A percentile compares a stretch with the other conserved stretches of the same genome.
Evolutionary conservation across 2,329 filamentous ascomycete species (phyloP).

Genomic region (Arthrobotrys pseudoclavata): DNA sequence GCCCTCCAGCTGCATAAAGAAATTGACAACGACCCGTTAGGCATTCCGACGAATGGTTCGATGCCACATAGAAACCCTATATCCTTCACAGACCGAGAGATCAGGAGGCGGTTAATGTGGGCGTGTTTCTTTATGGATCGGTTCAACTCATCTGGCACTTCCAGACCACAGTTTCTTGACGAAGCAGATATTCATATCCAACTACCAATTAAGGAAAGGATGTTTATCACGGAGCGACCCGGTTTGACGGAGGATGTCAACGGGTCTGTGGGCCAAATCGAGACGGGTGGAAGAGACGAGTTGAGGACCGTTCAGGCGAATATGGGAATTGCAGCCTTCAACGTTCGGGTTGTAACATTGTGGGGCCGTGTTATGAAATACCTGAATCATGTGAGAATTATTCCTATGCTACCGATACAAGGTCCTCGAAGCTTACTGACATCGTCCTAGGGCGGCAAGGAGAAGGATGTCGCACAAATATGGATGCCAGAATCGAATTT

Average conservation of each 20-base stretch:
- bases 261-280: constrained; percentile 76
- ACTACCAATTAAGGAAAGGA: constrained; percentile 88
- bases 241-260: constrained; percentile 86
- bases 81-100: constrained; percentile 93
- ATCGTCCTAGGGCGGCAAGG: constrained; percentile 76
- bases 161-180: constrained; percentile 89
- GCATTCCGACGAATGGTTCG: constrained; percentile 65
- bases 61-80: constrained; percentile 66
- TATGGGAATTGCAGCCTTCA: constrained; percentile 94
- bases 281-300: constrained; percentile 71
- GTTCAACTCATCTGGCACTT: constrained; percentile 95
- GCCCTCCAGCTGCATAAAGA: constrained; percentile 94
- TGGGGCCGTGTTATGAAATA: constrained; percentile 94
- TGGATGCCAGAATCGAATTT: constrained; percentile 88
- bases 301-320: constrained; percentile 77
- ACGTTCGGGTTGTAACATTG: constrained; percentile 84
- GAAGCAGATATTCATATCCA: constrained; percentile 91
- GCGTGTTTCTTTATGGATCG: constrained; percentile 97
- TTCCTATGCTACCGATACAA: neutral
- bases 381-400: constrained; percentile 75
- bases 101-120: constrained; percentile 95
- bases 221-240: constrained; percentile 91
- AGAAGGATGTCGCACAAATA: constrained; percentile 80
- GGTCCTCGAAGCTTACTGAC: neutral
- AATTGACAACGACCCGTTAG: constrained; percentile 82